Percentiles rank a stretch among this genome's conserved stretches.
These are phyloP conservation scores for Fusarium mangiferae DNA, from an alignment of 2,329 filamentous ascomycete genomes.

Conservation along the genomic window DNA sequence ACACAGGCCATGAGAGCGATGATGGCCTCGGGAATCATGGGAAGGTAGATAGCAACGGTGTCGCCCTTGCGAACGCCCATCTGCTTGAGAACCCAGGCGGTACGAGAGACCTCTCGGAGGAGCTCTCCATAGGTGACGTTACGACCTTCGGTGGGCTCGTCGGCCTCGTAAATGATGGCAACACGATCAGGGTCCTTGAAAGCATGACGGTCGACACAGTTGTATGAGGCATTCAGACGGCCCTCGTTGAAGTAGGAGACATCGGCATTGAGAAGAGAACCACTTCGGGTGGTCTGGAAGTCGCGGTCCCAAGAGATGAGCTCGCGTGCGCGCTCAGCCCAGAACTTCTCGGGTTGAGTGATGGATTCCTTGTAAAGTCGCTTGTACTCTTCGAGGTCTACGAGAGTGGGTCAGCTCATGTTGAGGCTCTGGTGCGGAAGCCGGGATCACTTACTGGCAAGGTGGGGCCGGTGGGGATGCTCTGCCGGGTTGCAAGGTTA, in stretches of 20 bases:
- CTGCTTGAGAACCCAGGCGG: slow-evolving; percentile 88
- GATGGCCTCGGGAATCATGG: slow-evolving; percentile 97
- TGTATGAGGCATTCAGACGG: slow-evolving; percentile 93
- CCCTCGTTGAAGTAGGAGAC: slow-evolving; percentile 96
- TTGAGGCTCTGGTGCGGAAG: slow-evolving; percentile 41
- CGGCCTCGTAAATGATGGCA: slow-evolving; percentile 98
- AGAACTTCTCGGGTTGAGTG: slow-evolving; percentile 88
- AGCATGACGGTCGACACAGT: slow-evolving; percentile 97
- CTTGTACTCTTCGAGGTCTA: slow-evolving; percentile 74
- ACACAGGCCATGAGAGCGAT: slow-evolving; percentile 90
- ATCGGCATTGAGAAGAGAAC: slow-evolving; percentile 82
- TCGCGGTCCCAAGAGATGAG: slow-evolving; percentile 90
- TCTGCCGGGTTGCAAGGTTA: slow-evolving; percentile 61
- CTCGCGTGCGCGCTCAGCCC: slow-evolving; percentile 86
- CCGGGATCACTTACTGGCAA: slow-evolving; percentile 63
- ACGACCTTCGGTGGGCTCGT: slow-evolving; percentile 87
- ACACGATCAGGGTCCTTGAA: slow-evolving; percentile 91
- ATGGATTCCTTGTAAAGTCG: slow-evolving; percentile 85
- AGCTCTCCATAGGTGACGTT: slow-evolving; percentile 94
- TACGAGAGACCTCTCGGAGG: slow-evolving; percentile 87
- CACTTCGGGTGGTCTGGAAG: slow-evolving; percentile 88
- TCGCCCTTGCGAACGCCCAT: slow-evolving; percentile 98
- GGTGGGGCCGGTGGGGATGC: slow-evolving; percentile 76
- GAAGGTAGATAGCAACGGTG: slow-evolving; percentile 95
- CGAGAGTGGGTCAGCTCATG: slow-evolving; percentile 35